These are phyloP conservation scores for Punica granatum DNA, from an alignment of 345 rosid species.

Conservation along the genomic window DNA sequence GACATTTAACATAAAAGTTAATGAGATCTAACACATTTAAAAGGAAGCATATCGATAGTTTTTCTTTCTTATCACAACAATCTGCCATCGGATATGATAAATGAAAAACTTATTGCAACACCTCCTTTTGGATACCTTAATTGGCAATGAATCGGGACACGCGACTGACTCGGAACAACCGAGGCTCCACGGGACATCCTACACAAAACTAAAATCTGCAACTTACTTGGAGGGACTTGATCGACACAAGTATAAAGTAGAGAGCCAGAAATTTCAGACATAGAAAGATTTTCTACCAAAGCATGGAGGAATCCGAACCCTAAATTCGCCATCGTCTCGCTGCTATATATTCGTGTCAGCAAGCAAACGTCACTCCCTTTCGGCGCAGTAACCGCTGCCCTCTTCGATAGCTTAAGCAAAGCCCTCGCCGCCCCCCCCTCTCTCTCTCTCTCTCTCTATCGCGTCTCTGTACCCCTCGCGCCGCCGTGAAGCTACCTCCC, in stretches of 20 bases:
- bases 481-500: constrained; percentile 38
- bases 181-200: too few relatives aligned
- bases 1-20: too few relatives aligned
- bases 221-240: not conserved
- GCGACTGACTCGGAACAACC: too few relatives aligned
- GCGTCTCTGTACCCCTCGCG: constrained; percentile 18
- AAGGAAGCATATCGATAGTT: too few relatives aligned
- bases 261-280: not conserved
- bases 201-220: too few relatives aligned
- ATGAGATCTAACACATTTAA: too few relatives aligned
- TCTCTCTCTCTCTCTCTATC: constrained; percentile 3
- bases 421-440: not conserved
- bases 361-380: not conserved
- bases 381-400: constrained; percentile 9
- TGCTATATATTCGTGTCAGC: not conserved
- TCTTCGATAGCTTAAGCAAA: constrained; percentile 4
- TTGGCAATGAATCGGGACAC: too few relatives aligned
- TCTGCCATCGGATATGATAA: too few relatives aligned
- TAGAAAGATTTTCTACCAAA: not conserved
- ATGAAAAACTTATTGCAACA: too few relatives aligned
- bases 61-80: too few relatives aligned
- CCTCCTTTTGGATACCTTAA: too few relatives aligned
- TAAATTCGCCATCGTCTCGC: not conserved
- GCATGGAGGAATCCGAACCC: not conserved
- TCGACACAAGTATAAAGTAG: not conserved